Percentiles rank a stretch among this genome's conserved stretches.
Evolutionary conservation across 2,329 filamentous ascomycete species (phyloP).

Genomic region (Penicillium oxalicum): DNA sequence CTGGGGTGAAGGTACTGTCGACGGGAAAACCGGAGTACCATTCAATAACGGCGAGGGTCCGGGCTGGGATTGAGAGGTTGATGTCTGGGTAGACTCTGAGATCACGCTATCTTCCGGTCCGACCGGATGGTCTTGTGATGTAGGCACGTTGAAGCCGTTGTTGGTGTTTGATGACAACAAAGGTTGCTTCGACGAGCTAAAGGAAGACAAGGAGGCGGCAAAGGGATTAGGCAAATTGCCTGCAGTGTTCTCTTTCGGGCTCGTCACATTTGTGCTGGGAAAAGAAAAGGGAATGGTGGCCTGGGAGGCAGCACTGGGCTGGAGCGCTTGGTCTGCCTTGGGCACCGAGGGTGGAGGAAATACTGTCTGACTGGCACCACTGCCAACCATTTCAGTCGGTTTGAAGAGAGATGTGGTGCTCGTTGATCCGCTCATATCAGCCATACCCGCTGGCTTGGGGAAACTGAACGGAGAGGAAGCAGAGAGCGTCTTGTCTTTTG

Average conservation of each 20-base stretch:
- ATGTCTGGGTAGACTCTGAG: background rate
- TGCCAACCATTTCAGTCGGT: background rate
- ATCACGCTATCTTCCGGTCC: too few relatives aligned
- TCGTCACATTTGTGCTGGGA: conserved; percentile 1
- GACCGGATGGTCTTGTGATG: too few relatives aligned
- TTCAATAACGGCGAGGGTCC: too few relatives aligned
- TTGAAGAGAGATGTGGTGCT: background rate
- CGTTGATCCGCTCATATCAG: too few relatives aligned
- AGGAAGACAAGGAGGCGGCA: conserved; percentile 1
- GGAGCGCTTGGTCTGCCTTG: too few relatives aligned
- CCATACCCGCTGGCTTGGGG: background rate
- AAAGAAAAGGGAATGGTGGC: conserved; percentile 1
- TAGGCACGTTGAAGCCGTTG: background rate
- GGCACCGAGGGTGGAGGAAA: too few relatives aligned
- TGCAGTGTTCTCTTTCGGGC: background rate
- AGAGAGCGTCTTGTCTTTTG: background rate
- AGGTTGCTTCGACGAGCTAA: background rate
- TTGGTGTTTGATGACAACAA: background rate
- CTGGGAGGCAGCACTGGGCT: background rate
- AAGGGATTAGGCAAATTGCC: conserved; percentile 1
- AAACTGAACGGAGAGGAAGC: conserved; percentile 6
- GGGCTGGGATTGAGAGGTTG: background rate
- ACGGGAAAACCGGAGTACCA: too few relatives aligned
- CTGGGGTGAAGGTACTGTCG: too few relatives aligned
- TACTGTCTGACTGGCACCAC: too few relatives aligned